Conservation (phyloP, 164 flowering plant genomes). For the Tinospora cordifolia region DNA sequence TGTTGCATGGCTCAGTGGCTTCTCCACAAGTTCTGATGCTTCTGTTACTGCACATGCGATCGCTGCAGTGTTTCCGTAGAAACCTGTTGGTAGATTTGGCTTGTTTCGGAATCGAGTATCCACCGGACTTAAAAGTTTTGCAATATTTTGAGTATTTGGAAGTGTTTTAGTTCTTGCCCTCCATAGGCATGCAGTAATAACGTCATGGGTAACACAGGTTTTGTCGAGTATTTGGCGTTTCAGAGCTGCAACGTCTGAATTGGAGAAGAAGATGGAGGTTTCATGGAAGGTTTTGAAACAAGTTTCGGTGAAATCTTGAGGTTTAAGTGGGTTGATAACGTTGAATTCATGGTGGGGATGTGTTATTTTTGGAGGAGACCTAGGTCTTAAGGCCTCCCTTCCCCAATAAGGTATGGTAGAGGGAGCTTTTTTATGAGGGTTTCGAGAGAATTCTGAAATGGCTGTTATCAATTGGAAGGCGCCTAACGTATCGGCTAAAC, state of each 20-base stretch:
- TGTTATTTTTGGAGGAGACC: conserved; percentile 11
- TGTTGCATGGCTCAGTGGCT: conserved; percentile 17
- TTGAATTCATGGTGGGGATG: conserved; percentile 16
- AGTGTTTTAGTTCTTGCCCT: conserved; percentile 18
- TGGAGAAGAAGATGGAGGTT: conserved; percentile 20
- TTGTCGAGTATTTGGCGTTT: conserved; percentile 10
- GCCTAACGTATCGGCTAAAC: conserved; percentile 17
- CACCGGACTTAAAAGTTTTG: conserved; percentile 10
- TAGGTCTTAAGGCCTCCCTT: conserved; percentile 15
- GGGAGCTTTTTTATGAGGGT: conserved; percentile 11
- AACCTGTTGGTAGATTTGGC: conserved; percentile 18
- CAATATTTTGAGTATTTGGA: background rate
- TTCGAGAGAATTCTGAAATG: conserved; percentile 11
- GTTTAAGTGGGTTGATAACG: background rate
- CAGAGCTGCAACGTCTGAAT: conserved; percentile 5
- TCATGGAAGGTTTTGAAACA: conserved; percentile 17
- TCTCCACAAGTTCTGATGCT: conserved; percentile 7
- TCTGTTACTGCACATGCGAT: conserved; percentile 18
- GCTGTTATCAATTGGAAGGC: conserved; percentile 16
- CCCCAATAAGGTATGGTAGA: conserved; percentile 19
- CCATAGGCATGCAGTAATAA: conserved; percentile 17
- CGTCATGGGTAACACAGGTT: conserved; percentile 12
- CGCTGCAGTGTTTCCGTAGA: conserved; percentile 22
- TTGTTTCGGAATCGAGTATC: conserved; percentile 11
- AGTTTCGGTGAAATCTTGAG: conserved; percentile 1